A percentile compares a stretch with the other conserved stretches of the same genome.
Evolutionary conservation across 163 green algal genomes (phyloP).

Genomic region (Scenedesmus sp.): DNA sequence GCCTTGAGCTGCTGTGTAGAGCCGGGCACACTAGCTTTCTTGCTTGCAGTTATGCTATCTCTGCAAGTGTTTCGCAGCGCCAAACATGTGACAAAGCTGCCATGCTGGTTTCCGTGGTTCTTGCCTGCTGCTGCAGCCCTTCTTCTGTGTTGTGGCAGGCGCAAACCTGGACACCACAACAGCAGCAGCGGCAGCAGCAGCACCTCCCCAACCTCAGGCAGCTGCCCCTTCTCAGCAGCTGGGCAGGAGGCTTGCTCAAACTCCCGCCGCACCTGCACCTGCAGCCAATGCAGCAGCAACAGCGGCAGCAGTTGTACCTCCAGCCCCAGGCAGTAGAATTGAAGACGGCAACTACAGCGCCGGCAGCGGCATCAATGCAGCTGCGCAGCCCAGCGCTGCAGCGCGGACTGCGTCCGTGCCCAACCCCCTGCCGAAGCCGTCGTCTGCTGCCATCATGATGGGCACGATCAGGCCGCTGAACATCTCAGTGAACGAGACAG

Average conservation of each 20-base stretch:
- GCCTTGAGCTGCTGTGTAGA: too few species aligned
- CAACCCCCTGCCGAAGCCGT: not conserved
- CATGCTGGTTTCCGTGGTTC: not conserved
- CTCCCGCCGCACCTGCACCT: not conserved
- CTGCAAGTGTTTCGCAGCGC: too few species aligned
- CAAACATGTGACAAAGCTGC: too few species aligned
- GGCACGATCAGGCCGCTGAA: constrained; percentile 66
- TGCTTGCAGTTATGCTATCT: too few species aligned
- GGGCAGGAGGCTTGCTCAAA: not conserved
- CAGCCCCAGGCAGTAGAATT: not conserved
- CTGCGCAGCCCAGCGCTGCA: not conserved
- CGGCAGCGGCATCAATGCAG: not conserved
- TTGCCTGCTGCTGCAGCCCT: constrained; percentile 58
- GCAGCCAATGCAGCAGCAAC: constrained; percentile 1
- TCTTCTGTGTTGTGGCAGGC: constrained; percentile 62
- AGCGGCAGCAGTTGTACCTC: not conserved
- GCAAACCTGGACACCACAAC: not conserved
- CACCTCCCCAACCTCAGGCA: not conserved
- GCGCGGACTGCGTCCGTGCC: not conserved
- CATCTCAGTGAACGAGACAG: constrained; percentile 69
- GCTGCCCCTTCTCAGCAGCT: not conserved
- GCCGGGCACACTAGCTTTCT: too few species aligned
- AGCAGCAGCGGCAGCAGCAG: constrained; percentile 9
- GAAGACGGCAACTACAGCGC: not conserved
- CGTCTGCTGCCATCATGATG: constrained; percentile 70